Percentiles rank a stretch among this genome's conserved stretches.
These are phyloP conservation scores for Penicillium sp. DNA, from an alignment of 2,329 filamentous ascomycete genomes.

Conservation along the genomic window DNA sequence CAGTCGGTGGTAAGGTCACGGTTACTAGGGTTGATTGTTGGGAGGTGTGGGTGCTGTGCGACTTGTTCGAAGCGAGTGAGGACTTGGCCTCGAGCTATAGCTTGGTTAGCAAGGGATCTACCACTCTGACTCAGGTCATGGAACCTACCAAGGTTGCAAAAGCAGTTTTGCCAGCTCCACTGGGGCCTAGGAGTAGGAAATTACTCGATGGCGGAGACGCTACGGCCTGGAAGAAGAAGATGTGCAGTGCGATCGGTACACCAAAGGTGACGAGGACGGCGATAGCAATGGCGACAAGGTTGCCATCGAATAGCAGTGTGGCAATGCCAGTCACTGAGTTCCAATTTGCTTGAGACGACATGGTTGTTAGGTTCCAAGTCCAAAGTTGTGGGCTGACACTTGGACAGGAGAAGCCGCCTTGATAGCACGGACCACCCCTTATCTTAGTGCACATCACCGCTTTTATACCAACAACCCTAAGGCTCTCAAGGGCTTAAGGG, in stretches of 20 bases:
- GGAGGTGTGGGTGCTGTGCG: slow-evolving; percentile 58
- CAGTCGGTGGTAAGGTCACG: slow-evolving; percentile 55
- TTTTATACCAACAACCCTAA: not conserved
- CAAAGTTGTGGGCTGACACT: slow-evolving; percentile 6
- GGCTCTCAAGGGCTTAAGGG: not conserved
- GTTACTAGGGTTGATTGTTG: slow-evolving; percentile 59
- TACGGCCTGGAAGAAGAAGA: slow-evolving; percentile 66
- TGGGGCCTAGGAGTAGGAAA: slow-evolving; percentile 77
- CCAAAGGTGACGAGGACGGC: slow-evolving; percentile 69
- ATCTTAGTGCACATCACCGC: not conserved
- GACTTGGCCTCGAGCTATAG: slow-evolving; percentile 48
- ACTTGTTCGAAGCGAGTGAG: slow-evolving; percentile 36
- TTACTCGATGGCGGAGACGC: slow-evolving; percentile 66
- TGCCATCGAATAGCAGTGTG: slow-evolving; percentile 47
- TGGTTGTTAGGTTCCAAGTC: slow-evolving; percentile 17
- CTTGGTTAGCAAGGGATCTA: not conserved
- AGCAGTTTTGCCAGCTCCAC: slow-evolving; percentile 81
- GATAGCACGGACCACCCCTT: slow-evolving; percentile 1
- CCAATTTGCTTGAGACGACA: slow-evolving; percentile 38
- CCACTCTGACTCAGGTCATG: not conserved
- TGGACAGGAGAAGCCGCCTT: not conserved
- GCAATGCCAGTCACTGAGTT: slow-evolving; percentile 38
- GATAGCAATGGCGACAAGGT: slow-evolving; percentile 56
- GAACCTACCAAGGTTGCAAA: slow-evolving; percentile 70
- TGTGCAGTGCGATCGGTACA: slow-evolving; percentile 75